A percentile compares a stretch with the other conserved stretches of the same genome.
These are phyloP conservation scores for Kwoniella europaea DNA, from an alignment of 768 basidiomycete genomes.

Conservation along the genomic window DNA sequence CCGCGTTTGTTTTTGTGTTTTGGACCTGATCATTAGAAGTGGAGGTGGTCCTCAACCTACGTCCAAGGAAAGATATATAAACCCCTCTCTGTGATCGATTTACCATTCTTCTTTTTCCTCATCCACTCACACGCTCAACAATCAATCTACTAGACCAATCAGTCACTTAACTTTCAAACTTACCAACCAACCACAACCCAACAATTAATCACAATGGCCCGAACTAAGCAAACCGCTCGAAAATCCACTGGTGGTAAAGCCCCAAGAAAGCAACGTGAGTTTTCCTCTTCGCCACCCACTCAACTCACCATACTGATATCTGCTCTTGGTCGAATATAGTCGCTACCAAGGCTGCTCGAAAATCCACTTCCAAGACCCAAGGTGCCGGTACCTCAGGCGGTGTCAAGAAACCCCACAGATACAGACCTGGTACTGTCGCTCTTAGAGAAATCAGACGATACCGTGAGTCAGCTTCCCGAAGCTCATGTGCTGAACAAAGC, in stretches of 20 bases:
- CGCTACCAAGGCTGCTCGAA: constrained; percentile 67
- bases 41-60: constrained; percentile 18
- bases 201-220: constrained; percentile 65
- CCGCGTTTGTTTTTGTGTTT: constrained; percentile 7
- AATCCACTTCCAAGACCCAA: constrained; percentile 57
- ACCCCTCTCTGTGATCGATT: constrained; percentile 16
- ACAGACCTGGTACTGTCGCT: constrained; percentile 64
- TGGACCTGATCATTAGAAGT: background rate
- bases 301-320: constrained; percentile 5
- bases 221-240: constrained; percentile 79
- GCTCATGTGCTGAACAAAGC: background rate
- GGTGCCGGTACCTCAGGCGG: constrained; percentile 62
- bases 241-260: constrained; percentile 92
- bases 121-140: constrained; percentile 22
- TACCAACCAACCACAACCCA: constrained; percentile 49
- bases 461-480: constrained; percentile 38
- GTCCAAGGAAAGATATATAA: constrained; percentile 32
- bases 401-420: constrained; percentile 82
- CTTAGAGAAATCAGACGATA: constrained; percentile 64
- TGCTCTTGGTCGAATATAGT: constrained; percentile 49
- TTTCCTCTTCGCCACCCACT: constrained; percentile 2
- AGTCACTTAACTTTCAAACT: background rate
- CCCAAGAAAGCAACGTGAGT: constrained; percentile 58
- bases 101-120: constrained; percentile 30
- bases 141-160: constrained; percentile 19